Conservation (phyloP, 1,139 yeast genomes). For the Saccharomycopsis hybrid region DNA sequence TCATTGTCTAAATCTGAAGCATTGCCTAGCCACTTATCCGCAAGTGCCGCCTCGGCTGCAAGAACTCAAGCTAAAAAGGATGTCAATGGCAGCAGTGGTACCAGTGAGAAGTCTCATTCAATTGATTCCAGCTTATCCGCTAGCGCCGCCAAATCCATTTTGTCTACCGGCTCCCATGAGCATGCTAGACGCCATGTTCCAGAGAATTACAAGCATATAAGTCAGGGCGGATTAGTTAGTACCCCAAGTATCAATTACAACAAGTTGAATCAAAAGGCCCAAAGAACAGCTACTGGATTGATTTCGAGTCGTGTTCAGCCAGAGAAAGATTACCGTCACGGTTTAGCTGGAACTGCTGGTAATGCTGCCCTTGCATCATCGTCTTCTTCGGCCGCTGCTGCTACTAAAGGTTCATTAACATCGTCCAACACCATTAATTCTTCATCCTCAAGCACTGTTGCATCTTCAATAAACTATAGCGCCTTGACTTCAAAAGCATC, state of each 20-base stretch:
- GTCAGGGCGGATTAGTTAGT: background rate
- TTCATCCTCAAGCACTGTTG: background rate
- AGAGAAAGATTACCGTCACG: constrained; percentile 26
- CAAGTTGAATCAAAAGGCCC: constrained; percentile 8
- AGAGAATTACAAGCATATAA: background rate
- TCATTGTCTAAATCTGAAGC: background rate
- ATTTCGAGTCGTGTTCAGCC: constrained; percentile 27
- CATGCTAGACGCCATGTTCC: background rate
- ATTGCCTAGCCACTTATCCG: constrained; percentile 30
- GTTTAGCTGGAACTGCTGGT: background rate
- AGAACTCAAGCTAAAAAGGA: background rate
- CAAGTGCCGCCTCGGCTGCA: constrained; percentile 54
- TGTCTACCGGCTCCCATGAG: constrained; percentile 12
- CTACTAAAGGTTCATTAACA: background rate
- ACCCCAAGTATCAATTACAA: constrained; percentile 8
- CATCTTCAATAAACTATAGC: constrained; percentile 10
- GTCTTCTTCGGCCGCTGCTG: background rate
- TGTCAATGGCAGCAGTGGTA: constrained; percentile 26
- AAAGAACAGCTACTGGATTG: background rate
- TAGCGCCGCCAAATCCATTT: constrained; percentile 25
- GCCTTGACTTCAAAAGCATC: constrained; percentile 17
- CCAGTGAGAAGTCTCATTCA: constrained; percentile 22
- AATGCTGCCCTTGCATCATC: background rate
- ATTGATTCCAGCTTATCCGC: constrained; percentile 24
- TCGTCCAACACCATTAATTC: background rate